Evolutionary conservation across 495 filamentous ascomycete genomes (phyloP).

Genomic region (Xylaria grammica): DNA sequence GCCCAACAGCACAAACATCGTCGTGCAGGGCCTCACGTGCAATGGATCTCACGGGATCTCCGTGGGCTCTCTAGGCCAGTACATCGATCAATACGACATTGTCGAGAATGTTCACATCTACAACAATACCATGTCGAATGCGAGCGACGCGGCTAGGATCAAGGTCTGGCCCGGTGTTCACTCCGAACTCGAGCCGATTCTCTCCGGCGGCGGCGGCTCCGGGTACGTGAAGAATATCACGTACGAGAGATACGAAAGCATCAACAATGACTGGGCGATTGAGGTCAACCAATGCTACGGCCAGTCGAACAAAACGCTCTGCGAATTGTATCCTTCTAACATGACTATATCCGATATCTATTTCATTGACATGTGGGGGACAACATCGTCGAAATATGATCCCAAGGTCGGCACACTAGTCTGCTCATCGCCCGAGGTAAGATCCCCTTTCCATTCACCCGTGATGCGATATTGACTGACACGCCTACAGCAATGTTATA

Average conservation of each 20-base stretch:
- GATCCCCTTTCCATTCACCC: neutral
- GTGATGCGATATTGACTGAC: neutral
- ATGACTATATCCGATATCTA: constrained; percentile 62
- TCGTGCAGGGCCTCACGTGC: constrained; percentile 72
- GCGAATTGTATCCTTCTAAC: constrained; percentile 60
- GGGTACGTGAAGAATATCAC: constrained; percentile 58
- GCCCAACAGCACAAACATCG: constrained; percentile 74
- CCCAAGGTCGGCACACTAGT: constrained; percentile 20
- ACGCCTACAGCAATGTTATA: constrained; percentile 13
- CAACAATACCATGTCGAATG: constrained; percentile 40
- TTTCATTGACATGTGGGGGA: constrained; percentile 58
- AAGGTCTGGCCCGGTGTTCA: constrained; percentile 40
- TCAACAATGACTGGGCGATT: constrained; percentile 67
- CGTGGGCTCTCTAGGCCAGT: constrained; percentile 41
- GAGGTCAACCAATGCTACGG: constrained; percentile 72
- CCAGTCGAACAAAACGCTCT: constrained; percentile 65
- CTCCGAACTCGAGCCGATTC: constrained; percentile 34
- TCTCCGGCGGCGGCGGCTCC: constrained; percentile 42
- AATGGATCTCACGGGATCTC: constrained; percentile 61
- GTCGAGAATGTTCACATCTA: constrained; percentile 40
- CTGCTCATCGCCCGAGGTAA: constrained; percentile 17
- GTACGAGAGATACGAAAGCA: constrained; percentile 47
- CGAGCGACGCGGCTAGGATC: constrained; percentile 36
- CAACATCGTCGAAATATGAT: constrained; percentile 20
- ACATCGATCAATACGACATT: constrained; percentile 33